Evolutionary conservation across 2,329 filamentous ascomycete species (phyloP), one percentile per base, ranked within the genome.

Genomic region (Graphilbum fragrans): DNA sequence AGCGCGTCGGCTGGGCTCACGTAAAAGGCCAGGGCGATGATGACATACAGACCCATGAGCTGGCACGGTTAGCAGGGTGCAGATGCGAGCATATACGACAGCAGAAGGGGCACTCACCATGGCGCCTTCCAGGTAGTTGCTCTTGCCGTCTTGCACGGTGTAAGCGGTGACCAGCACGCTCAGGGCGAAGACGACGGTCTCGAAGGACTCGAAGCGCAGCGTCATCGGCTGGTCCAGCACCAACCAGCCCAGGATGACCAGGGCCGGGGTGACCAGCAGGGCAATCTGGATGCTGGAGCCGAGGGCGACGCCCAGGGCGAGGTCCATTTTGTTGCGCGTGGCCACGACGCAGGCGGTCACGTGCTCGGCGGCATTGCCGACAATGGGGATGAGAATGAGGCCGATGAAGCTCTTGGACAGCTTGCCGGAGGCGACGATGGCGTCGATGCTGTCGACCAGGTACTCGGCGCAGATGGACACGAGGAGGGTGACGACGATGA

Each of bases 201-300:
- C 80, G 52, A 87, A 84, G 3, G 73, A 83, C 64, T 88, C 80
- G 55, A 92, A 92, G 55, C 83, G 81, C 34, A 90, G 69, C 7
- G 81, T 82, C 82, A 87, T 86, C 20, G 76, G 71, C 48, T 76
- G 65, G 41, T 71, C 70, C 60, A 85, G 76, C 50, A 82, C 78
- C 45, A 77, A 72, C 84, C 84, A 90, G 46, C 83, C 84, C 31
- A 88, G 68, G 49, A 90, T 77, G 41, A 90, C 84, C 41, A 90
- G 66, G 61, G 83, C 81, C 0, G 84, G 84, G 1, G 84, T 88
- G 37, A 90, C 83, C 35, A 87, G 77, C 36, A 90, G 68, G 19
- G 84, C 83, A 52, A 90, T 90, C 60, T 90, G 84, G 56, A 90
- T 79, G 58, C 80, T 85, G 45, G 80, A 86, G 36, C 84, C 84